A percentile compares a stretch with the other conserved stretches of the same genome.
These are phyloP conservation scores for Periglandula ipomoeae DNA, from an alignment of 2,329 filamentous ascomycete genomes.

Conservation along the genomic window DNA sequence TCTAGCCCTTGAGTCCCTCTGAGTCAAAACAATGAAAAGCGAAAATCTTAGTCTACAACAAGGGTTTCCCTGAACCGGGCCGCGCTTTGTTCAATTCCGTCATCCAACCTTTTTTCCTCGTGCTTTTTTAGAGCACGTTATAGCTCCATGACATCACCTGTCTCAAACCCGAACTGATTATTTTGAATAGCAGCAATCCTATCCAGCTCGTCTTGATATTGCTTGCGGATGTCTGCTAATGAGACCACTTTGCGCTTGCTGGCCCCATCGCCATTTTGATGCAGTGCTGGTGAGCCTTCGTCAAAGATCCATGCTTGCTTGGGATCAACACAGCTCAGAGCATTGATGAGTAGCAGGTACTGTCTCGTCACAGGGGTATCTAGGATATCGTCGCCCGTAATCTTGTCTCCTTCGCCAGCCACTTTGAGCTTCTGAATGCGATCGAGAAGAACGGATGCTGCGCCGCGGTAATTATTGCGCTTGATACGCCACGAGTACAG, in stretches of 20 bases:
- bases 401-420: constrained; percentile 48
- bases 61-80: neutral
- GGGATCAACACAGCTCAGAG: constrained; percentile 73
- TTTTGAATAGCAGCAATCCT: constrained; percentile 79
- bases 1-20: constrained; percentile 15
- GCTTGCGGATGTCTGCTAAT: constrained; percentile 73
- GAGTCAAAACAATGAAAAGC: neutral
- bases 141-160: constrained; percentile 46
- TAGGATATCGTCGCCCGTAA: constrained; percentile 44
- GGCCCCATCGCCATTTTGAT: constrained; percentile 13
- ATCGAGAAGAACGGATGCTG: constrained; percentile 53
- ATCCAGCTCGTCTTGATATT: constrained; percentile 87
- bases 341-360: constrained; percentile 88
- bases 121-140: neutral
- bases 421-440: constrained; percentile 53
- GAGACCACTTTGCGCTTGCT: constrained; percentile 70
- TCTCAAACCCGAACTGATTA: constrained; percentile 73
- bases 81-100: neutral
- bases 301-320: constrained; percentile 71
- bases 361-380: constrained; percentile 62
- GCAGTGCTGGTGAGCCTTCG: constrained; percentile 19
- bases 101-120: neutral
- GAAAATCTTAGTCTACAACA: neutral
- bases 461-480: constrained; percentile 77
- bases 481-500: constrained; percentile 86